Evolutionary conservation across 306 rosid species (phyloP).

Genomic region (Cicer bijugum): DNA sequence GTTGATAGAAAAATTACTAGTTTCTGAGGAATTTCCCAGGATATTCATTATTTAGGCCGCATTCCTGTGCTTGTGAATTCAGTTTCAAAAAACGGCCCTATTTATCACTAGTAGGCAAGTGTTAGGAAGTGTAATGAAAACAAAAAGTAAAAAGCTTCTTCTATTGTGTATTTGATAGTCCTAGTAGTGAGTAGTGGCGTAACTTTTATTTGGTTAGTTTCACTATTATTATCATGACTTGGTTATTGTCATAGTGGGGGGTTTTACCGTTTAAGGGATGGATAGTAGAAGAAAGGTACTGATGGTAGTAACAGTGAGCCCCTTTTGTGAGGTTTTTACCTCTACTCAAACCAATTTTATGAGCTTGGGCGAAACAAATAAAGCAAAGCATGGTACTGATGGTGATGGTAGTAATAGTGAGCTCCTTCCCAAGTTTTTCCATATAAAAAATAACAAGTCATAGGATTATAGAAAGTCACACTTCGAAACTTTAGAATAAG

Average conservation of each 20-base stretch:
- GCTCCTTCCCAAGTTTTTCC: no score
- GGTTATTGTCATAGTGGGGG: neutral
- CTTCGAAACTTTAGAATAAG: no score
- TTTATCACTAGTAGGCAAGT: constrained; percentile 28
- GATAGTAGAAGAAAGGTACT: neutral
- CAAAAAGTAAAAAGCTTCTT: constrained; percentile 8
- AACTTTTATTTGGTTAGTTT: neutral
- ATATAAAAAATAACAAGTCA: no score
- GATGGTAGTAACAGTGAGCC: no score
- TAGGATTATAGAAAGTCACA: no score
- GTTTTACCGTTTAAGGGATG: neutral
- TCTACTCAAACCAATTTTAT: no score
- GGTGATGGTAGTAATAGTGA: no score
- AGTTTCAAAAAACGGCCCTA: constrained; percentile 8
- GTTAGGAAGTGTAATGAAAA: constrained; percentile 41
- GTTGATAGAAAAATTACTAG: constrained; percentile 34
- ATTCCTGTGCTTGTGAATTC: constrained; percentile 49
- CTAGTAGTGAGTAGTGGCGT: neutral
- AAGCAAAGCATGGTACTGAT: no score
- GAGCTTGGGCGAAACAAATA: no score
- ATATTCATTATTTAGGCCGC: constrained; percentile 54
- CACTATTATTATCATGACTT: no score
- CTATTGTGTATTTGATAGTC: neutral
- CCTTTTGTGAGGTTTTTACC: no score
- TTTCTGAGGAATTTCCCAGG: constrained; percentile 43